A percentile compares a stretch with the other conserved stretches of the same genome.
Conservation (phyloP, 108 stramenopile species). For the Thalassiosira profunda region DNA sequence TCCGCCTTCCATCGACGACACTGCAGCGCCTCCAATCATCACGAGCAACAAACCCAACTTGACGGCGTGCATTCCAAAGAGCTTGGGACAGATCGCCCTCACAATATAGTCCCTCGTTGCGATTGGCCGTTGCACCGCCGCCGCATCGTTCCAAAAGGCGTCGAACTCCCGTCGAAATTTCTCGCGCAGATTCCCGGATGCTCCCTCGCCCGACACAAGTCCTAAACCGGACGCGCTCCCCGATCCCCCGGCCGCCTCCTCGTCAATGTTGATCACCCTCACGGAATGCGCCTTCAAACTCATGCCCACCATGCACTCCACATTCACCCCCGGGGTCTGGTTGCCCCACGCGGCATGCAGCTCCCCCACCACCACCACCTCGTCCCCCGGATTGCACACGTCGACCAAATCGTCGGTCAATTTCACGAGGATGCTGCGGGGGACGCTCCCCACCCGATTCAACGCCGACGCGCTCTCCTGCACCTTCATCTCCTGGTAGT, state of each 20-base stretch:
- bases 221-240: slow-evolving; percentile 4
- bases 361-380: slow-evolving; percentile 94
- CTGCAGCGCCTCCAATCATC: slow-evolving; percentile 92
- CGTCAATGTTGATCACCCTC: slow-evolving; percentile 60
- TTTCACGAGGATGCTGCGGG: slow-evolving; percentile 90
- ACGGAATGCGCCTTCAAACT: slow-evolving; percentile 92
- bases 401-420: slow-evolving; percentile 96
- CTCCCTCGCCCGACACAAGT: slow-evolving; percentile 7
- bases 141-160: slow-evolving; percentile 77
- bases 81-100: slow-evolving; percentile 93
- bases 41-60: slow-evolving; percentile 96
- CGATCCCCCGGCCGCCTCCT: slow-evolving; percentile 23
- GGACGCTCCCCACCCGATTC: slow-evolving; percentile 80
- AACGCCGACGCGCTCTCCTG: slow-evolving; percentile 92
- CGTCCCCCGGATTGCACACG: slow-evolving; percentile 96
- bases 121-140: slow-evolving; percentile 58
- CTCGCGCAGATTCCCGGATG: slow-evolving; percentile 47
- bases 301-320: slow-evolving; percentile 90
- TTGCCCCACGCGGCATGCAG: slow-evolving; percentile 91
- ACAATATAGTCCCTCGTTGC: slow-evolving; percentile 93
- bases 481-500: slow-evolving; percentile 99
- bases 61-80: slow-evolving; percentile 94
- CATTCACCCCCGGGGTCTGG: slow-evolving; percentile 31
- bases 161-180: slow-evolving; percentile 90
- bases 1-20: slow-evolving; percentile 24